phyloP scores from a whole-genome alignment of 2,329 filamentous ascomycete genomes.

The Penicillium oxalicum region DNA sequence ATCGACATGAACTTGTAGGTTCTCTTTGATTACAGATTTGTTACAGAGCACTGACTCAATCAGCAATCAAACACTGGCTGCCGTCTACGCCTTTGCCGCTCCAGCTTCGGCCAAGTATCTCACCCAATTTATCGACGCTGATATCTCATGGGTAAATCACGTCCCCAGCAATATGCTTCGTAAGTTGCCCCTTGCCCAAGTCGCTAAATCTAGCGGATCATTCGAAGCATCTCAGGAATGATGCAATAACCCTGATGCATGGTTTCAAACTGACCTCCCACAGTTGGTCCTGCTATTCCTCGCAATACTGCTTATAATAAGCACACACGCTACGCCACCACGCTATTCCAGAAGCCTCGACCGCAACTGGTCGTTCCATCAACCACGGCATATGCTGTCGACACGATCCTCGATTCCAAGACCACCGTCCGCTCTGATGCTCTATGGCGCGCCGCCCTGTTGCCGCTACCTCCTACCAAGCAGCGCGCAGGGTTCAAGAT shows the following conservation, averaged over 20 bases:
- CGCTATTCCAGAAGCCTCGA: conserved; percentile 42
- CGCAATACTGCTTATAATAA: conserved; percentile 35
- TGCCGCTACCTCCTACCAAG: conserved; percentile 28
- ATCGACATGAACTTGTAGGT: conserved; percentile 43
- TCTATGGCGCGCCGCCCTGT: conserved; percentile 27
- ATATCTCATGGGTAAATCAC: conserved; percentile 52
- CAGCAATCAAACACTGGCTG: conserved; percentile 34
- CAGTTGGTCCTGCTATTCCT: conserved; percentile 22
- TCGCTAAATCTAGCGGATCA: no score
- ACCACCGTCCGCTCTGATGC: conserved; percentile 14
- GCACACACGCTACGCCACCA: conserved; percentile 37
- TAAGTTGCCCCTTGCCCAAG: background rate
- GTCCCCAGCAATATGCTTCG: conserved; percentile 48
- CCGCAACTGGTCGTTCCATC: conserved; percentile 38
- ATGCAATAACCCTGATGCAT: no score
- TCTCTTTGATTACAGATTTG: background rate
- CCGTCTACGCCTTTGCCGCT: conserved; percentile 50
- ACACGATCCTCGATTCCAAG: conserved; percentile 11
- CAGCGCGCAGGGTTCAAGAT: conserved; percentile 27
- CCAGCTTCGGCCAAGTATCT: conserved; percentile 53
- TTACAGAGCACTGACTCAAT: background rate
- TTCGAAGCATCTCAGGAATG: no score
- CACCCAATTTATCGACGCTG: conserved; percentile 49
- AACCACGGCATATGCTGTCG: conserved; percentile 8
- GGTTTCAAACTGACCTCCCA: background rate